Evolutionary conservation across 2,329 filamentous ascomycete genomes (phyloP).

Genomic region (Colletotrichum salicis): DNA sequence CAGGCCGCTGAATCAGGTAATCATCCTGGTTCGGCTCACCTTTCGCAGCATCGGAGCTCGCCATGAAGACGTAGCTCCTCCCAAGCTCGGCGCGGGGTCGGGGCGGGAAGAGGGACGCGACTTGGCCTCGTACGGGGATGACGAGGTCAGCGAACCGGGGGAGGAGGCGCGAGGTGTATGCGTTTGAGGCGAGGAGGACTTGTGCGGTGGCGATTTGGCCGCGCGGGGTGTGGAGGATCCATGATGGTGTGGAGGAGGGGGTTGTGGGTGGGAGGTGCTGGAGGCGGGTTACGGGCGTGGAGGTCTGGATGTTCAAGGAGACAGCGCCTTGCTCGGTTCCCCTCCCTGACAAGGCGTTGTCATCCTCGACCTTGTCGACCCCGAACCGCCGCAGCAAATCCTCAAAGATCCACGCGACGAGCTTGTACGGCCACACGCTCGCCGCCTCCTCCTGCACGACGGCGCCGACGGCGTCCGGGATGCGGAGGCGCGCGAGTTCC

Average conservation of each 20-base stretch:
- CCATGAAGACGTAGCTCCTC: constrained; percentile 73
- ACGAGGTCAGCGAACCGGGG: constrained; percentile 77
- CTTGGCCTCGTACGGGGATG: constrained; percentile 80
- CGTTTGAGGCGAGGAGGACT: constrained; percentile 85
- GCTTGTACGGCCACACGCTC: constrained; percentile 85
- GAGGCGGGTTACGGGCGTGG: constrained; percentile 70
- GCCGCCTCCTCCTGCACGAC: constrained; percentile 74
- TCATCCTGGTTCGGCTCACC: constrained; percentile 66
- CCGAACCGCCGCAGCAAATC: constrained; percentile 56
- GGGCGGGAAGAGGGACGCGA: constrained; percentile 70
- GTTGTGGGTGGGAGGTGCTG: constrained; percentile 43
- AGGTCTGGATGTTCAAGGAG: constrained; percentile 78
- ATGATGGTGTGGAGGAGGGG: constrained; percentile 46
- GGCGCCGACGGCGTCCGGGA: constrained; percentile 69
- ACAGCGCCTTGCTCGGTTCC: neutral
- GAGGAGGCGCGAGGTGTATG: constrained; percentile 80
- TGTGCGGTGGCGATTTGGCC: constrained; percentile 71
- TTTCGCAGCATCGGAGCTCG: constrained; percentile 34
- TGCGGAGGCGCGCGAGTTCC: constrained; percentile 62
- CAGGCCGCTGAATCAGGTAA: constrained; percentile 78
- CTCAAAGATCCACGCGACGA: constrained; percentile 78
- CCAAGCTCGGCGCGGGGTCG: constrained; percentile 50
- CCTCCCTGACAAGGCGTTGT: constrained; percentile 25
- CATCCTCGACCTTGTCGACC: constrained; percentile 37
- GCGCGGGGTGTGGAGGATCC: constrained; percentile 74